Base-by-base conservation (phyloP, 2,329 filamentous ascomycete genomes). In the Aspergillus sojae region DNA sequence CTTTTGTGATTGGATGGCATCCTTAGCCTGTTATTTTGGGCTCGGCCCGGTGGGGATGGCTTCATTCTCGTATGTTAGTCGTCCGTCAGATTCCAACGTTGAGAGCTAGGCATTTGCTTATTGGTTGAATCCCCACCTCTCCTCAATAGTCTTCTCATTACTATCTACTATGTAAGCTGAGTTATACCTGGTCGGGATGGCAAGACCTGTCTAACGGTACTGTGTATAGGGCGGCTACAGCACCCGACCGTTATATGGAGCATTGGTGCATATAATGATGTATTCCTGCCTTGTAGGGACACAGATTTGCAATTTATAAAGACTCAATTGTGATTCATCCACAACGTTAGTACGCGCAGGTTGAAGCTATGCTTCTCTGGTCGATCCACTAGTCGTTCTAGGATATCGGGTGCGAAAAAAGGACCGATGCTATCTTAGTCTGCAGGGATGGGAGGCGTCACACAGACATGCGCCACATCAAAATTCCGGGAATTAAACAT, bases 391-490 rank as follows among this genome's bases (percentile, higher is more conserved):
- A 50, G 34, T 23, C n/a, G 16, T 48, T 19, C 21, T 43, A 11
- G 30, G 23, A 50, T 53, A 36, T 34, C 26, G 28, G 10, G 4
- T 30, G 48, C 19, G 26, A 32, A 32, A 32, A 4, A 4, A 52
- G 28, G 23, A 28, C 57, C 32, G 21, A 21, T 21, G 57, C 57
- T 50, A 36, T 19, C 30, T 60, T 26, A 54, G 26, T 19, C 32
- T 55, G 50, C 58, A 54, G 48, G 46, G 48, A 43, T 53, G 26
- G n/a, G 57, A 50, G 26, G 48, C 30, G 9, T 26, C 46, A 21
- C 58, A 41, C 46, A 23, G 34, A 36, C 48, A 45, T 60, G 23
- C 58, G 48, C 36, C 58, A 54, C 58, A 54, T 39, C 34, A 30
- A 54, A 30, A 23, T 39, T 54, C 46, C 48, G 34, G 46, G 28